Evolutionary conservation across 2,329 filamentous ascomycete species (phyloP).

Genomic region (Corynespora cassiicola): DNA sequence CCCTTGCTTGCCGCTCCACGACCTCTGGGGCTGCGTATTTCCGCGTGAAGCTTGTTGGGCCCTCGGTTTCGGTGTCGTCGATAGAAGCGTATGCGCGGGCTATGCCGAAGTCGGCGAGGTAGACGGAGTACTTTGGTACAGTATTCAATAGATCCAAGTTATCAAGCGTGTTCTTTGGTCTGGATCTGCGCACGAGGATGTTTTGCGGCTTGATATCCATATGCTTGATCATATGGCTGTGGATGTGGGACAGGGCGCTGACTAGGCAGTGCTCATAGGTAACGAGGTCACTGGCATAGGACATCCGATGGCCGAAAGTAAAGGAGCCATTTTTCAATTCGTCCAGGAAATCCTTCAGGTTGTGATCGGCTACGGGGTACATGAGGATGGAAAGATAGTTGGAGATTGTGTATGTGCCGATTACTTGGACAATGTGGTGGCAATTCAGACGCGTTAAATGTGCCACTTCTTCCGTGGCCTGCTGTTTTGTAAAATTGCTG

Average conservation of each 20-base stretch:
- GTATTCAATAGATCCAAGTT: too few species aligned
- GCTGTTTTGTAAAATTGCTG: constrained; percentile 15
- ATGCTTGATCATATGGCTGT: constrained; percentile 22
- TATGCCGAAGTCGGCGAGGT: constrained; percentile 34
- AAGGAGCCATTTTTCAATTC: too few species aligned
- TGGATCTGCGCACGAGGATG: constrained; percentile 23
- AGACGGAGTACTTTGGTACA: constrained; percentile 13
- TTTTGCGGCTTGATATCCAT: constrained; percentile 37
- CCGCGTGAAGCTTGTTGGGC: constrained; percentile 18
- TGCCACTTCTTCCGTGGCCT: constrained; percentile 25
- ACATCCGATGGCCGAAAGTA: too few species aligned
- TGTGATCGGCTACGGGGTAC: constrained; percentile 25
- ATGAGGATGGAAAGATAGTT: constrained; percentile 23
- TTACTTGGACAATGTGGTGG: constrained; percentile 23
- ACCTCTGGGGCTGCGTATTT: constrained; percentile 29
- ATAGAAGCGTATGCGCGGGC: constrained; percentile 20
- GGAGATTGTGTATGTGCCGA: constrained; percentile 22
- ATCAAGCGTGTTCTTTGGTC: neutral
- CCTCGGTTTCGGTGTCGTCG: constrained; percentile 22
- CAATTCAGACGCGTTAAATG: constrained; percentile 22
- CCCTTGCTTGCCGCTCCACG: constrained; percentile 13
- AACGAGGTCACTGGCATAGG: too few species aligned
- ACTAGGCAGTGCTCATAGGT: too few species aligned
- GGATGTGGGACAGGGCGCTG: constrained; percentile 20
- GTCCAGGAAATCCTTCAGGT: constrained; percentile 22